Evolutionary conservation across 768 basidiomycete species (phyloP).

Genomic region (Suillus decipiens): DNA sequence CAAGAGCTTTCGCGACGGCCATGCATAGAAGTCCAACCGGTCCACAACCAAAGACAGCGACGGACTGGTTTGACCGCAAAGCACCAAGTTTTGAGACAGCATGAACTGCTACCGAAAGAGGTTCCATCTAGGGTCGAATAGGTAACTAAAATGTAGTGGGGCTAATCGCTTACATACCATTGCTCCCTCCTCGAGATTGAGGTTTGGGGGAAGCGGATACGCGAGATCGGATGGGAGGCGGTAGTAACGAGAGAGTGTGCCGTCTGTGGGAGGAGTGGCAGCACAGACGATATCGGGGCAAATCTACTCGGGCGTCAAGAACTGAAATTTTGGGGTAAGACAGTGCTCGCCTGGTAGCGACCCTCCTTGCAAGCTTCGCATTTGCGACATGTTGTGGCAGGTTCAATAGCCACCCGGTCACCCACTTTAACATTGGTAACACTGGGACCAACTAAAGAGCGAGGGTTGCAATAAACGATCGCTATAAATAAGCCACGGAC

Average conservation of each 20-base stretch:
- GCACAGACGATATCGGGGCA: slow-evolving; percentile 88
- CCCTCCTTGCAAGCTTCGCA: slow-evolving; percentile 88
- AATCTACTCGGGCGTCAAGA: slow-evolving; percentile 46
- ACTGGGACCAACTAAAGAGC: slow-evolving; percentile 61
- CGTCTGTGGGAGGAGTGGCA: slow-evolving; percentile 94
- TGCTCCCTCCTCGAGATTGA: slow-evolving; percentile 91
- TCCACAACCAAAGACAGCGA: slow-evolving; percentile 89
- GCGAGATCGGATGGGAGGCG: slow-evolving; percentile 82
- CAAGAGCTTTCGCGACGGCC: slow-evolving; percentile 95
- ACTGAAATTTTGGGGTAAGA: slow-evolving; percentile 1
- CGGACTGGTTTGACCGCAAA: slow-evolving; percentile 71
- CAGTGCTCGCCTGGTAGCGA: slow-evolving; percentile 65
- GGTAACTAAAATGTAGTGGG: not conserved
- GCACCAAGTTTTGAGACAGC: slow-evolving; percentile 77
- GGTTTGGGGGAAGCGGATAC: slow-evolving; percentile 76
- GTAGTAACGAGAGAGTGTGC: slow-evolving; percentile 88
- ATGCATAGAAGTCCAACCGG: slow-evolving; percentile 88
- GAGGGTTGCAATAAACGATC: not conserved
- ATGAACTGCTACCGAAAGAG: slow-evolving; percentile 90
- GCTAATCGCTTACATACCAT: slow-evolving; percentile 53
- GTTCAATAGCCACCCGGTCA: slow-evolving; percentile 90
- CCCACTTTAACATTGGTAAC: slow-evolving; percentile 80
- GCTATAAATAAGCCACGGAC: slow-evolving; percentile 3
- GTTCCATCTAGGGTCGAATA: slow-evolving; percentile 73
- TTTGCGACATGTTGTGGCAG: slow-evolving; percentile 79